These are phyloP conservation scores for Colletotrichum siamense DNA, from an alignment of 2,329 filamentous ascomycete species.

Conservation along the genomic window DNA sequence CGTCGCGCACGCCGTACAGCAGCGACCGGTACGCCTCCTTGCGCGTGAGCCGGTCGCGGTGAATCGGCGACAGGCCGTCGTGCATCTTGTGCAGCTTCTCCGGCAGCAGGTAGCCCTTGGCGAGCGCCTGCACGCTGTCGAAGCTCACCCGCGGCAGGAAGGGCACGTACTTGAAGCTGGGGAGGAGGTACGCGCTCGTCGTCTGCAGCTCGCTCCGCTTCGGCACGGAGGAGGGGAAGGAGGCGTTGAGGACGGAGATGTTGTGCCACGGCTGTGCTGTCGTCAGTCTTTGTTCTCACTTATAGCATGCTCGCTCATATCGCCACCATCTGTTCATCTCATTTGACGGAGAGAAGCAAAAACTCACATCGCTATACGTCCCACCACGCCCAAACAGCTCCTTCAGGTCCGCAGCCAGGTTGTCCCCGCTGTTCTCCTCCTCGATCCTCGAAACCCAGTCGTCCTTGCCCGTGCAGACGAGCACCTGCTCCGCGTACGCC, in stretches of 20 bases:
- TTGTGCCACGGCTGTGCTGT: constrained; percentile 81
- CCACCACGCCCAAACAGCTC: constrained; percentile 71
- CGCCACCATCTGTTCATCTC: not conserved
- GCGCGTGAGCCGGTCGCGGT: constrained; percentile 55
- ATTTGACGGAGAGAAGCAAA: not conserved
- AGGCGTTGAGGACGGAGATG: constrained; percentile 77
- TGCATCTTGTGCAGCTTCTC: constrained; percentile 66
- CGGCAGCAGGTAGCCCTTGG: constrained; percentile 71
- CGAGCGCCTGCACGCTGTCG: constrained; percentile 60
- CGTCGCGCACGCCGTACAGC: constrained; percentile 63
- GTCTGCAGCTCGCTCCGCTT: constrained; percentile 51
- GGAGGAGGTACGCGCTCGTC: constrained; percentile 78
- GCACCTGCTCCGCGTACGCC: constrained; percentile 79
- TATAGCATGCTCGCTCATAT: not conserved
- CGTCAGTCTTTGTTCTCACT: not conserved
- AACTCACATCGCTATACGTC: constrained; percentile 68
- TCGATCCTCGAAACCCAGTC: constrained; percentile 89
- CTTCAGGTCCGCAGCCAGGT: constrained; percentile 76
- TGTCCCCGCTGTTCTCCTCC: constrained; percentile 73
- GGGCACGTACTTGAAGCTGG: constrained; percentile 82
- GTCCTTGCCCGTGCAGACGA: constrained; percentile 79
- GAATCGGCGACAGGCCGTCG: constrained; percentile 61
- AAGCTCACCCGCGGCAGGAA: constrained; percentile 69
- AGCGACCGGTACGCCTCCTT: constrained; percentile 57
- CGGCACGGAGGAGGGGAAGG: constrained; percentile 66